Evolutionary conservation across 768 basidiomycete genomes (phyloP).

Genomic region (Epithele typhae): DNA sequence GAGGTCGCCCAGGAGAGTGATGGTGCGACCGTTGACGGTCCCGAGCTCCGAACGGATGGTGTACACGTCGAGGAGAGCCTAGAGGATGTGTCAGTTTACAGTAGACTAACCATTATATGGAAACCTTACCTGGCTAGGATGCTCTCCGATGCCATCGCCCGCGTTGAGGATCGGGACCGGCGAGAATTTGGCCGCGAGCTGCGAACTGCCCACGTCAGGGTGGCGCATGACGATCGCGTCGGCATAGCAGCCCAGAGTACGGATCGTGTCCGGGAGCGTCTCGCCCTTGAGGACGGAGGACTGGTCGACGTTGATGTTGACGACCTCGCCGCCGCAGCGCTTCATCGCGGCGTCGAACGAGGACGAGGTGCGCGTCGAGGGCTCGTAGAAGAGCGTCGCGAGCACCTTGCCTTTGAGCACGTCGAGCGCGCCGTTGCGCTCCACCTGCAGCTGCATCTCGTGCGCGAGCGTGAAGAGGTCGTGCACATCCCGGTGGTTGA

Average conservation of each 20-base stretch:
- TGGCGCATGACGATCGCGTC: conserved; percentile 95
- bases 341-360: conserved; percentile 99
- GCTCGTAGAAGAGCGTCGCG: conserved; percentile 93
- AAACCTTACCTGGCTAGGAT: conserved; percentile 79
- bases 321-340: conserved; percentile 92
- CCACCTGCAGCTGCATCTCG: conserved; percentile 96
- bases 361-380: conserved; percentile 90
- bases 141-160: conserved; percentile 96
- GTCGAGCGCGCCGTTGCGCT: conserved; percentile 84
- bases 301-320: conserved; percentile 73
- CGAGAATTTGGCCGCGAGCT: conserved; percentile 92
- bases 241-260: conserved; percentile 91
- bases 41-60: conserved; percentile 98
- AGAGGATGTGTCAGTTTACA: background rate
- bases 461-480: conserved; percentile 92
- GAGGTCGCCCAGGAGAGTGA: conserved; percentile 90
- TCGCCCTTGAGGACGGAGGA: conserved; percentile 96
- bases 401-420: conserved; percentile 89
- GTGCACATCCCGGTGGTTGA: conserved; percentile 83
- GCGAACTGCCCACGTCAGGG: conserved; percentile 91
- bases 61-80: conserved; percentile 82
- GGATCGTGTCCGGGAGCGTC: conserved; percentile 85
- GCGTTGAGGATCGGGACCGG: conserved; percentile 96
- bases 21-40: conserved; percentile 93
- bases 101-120: too few species aligned